These are phyloP conservation scores for Sporormia fimetaria DNA, from an alignment of 495 filamentous ascomycete species.

Conservation along the genomic window DNA sequence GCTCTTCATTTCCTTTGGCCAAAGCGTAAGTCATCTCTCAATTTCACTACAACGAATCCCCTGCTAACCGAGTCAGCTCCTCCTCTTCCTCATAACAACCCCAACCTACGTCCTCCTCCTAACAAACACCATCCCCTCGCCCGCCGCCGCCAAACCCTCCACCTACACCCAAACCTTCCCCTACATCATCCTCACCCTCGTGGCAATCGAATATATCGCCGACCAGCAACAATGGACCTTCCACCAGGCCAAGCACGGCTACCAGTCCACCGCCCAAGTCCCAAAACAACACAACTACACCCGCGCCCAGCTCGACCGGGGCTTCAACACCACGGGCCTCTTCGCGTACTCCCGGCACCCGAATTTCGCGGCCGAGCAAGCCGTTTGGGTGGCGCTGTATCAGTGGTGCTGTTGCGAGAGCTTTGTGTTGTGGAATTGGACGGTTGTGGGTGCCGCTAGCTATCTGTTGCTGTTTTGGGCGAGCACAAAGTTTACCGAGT, in stretches of 20 bases:
- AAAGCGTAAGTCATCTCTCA: constrained; percentile 48
- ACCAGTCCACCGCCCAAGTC: constrained; percentile 59
- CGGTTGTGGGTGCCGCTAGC: constrained; percentile 52
- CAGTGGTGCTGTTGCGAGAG: constrained; percentile 71
- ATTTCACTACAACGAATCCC: not conserved
- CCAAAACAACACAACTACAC: constrained; percentile 41
- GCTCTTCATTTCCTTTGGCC: constrained; percentile 72
- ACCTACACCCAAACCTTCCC: constrained; percentile 58
- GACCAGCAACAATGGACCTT: constrained; percentile 93
- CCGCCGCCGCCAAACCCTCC: constrained; percentile 32
- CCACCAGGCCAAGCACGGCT: constrained; percentile 68
- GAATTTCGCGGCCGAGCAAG: constrained; percentile 88
- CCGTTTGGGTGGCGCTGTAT: constrained; percentile 79
- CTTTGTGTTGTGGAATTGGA: constrained; percentile 64
- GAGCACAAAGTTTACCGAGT: constrained; percentile 77
- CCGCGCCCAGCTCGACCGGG: constrained; percentile 75
- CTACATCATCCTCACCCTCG: constrained; percentile 52
- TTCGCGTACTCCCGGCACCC: constrained; percentile 84
- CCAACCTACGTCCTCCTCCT: constrained; percentile 76
- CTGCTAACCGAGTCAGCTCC: constrained; percentile 29
- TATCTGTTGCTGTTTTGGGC: constrained; percentile 78
- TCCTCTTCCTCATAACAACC: constrained; percentile 62
- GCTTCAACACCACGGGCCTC: constrained; percentile 76
- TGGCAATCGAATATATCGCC: constrained; percentile 67
- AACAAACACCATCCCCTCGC: constrained; percentile 38